A percentile compares a stretch with the other conserved stretches of the same genome.
Evolutionary conservation across 2,329 filamentous ascomycete species (phyloP).

Genomic region (Fusarium haematococcum): DNA sequence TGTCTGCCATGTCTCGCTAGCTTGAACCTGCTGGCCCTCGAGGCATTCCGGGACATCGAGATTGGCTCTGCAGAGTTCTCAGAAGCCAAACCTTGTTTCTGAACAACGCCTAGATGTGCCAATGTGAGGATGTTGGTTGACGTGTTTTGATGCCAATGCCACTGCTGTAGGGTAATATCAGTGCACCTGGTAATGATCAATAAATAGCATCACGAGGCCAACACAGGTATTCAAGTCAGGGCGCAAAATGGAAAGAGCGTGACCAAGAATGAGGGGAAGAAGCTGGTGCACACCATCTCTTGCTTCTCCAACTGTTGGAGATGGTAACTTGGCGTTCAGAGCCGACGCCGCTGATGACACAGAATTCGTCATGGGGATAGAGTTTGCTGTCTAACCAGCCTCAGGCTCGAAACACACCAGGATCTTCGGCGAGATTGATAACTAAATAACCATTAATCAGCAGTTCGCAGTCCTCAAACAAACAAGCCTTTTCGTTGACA

Average conservation of each 20-base stretch:
- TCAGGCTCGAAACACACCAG: background rate
- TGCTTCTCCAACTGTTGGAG: background rate
- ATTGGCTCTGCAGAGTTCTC: background rate
- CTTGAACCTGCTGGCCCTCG: background rate
- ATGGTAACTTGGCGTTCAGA: background rate
- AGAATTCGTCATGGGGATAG: background rate
- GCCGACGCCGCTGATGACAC: background rate
- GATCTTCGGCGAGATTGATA: background rate
- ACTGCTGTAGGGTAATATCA: background rate
- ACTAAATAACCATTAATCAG: conserved; percentile 27
- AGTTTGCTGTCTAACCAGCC: background rate
- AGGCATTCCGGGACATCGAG: background rate
- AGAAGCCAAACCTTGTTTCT: background rate
- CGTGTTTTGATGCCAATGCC: background rate
- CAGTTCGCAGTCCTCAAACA: conserved; percentile 16
- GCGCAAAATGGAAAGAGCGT: background rate
- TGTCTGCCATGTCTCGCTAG: background rate
- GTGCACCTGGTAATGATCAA: background rate
- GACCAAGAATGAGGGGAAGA: background rate
- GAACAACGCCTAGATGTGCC: background rate
- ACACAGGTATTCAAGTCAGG: background rate
- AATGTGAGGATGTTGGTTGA: background rate
- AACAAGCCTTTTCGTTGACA: conserved; percentile 30
- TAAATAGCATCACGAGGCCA: background rate
- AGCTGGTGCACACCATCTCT: background rate